These are phyloP conservation scores for Xanthoceras sorbifolium DNA, from an alignment of 345 rosid species.

Conservation along the genomic window DNA sequence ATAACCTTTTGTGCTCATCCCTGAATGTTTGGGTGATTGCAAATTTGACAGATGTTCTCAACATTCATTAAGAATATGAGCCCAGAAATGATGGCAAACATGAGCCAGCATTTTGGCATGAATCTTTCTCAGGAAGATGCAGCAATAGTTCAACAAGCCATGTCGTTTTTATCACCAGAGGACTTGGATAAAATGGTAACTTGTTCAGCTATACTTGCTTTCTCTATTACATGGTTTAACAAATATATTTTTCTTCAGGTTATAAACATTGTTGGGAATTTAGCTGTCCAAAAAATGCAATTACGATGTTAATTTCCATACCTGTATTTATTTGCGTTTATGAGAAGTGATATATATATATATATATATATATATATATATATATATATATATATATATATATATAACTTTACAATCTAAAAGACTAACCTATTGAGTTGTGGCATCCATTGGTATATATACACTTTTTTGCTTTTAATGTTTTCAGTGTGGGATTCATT, in stretches of 20 bases:
- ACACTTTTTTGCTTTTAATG: no score
- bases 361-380: no score
- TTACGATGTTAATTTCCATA: not conserved
- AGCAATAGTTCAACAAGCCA: slow-evolving; percentile 84
- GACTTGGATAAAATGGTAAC: slow-evolving; percentile 88
- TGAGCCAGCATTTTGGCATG: slow-evolving; percentile 91
- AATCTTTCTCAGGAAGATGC: slow-evolving; percentile 87
- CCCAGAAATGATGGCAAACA: slow-evolving; percentile 94
- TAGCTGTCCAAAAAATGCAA: not conserved
- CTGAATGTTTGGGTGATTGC: slow-evolving; percentile 17
- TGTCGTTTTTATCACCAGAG: slow-evolving; percentile 85
- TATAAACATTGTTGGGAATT: not conserved
- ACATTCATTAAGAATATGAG: slow-evolving; percentile 90
- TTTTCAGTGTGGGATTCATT: no score
- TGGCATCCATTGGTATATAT: no score
- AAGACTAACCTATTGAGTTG: no score
- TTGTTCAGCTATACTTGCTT: not conserved
- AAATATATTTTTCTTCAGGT: not conserved
- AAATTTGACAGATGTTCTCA: slow-evolving; percentile 67
- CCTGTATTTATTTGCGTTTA: not conserved
- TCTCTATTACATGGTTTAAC: not conserved
- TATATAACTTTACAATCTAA: no score
- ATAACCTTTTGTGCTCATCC: not conserved
- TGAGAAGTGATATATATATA: no score
- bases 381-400: no score